These are phyloP conservation scores for Mucor irregularis DNA, from an alignment of 371 early-diverging fungal genomes.

Conservation along the genomic window DNA sequence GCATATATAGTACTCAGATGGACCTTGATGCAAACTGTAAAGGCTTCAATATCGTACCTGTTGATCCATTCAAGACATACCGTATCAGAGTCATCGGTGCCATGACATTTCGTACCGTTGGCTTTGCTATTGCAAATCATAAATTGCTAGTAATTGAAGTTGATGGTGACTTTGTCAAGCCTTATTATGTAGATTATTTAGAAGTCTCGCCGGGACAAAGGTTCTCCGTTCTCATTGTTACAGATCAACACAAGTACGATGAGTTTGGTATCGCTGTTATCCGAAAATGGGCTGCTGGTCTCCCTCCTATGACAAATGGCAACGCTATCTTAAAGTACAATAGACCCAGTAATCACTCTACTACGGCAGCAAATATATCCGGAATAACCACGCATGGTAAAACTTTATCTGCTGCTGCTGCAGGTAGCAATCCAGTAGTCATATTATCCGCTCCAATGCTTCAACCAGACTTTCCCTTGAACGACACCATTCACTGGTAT, in stretches of 20 bases:
- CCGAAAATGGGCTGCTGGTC: neutral
- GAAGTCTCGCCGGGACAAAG: slow-evolving; percentile 46
- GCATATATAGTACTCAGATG: slow-evolving; percentile 12
- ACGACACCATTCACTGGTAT: slow-evolving; percentile 31
- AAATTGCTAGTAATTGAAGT: slow-evolving; percentile 40
- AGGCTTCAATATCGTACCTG: slow-evolving; percentile 28
- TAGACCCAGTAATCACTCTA: no score
- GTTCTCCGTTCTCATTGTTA: slow-evolving; percentile 32
- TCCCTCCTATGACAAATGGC: slow-evolving; percentile 9
- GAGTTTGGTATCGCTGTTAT: slow-evolving; percentile 12
- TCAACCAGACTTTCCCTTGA: slow-evolving; percentile 33
- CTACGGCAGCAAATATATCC: no score
- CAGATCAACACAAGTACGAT: slow-evolving; percentile 21
- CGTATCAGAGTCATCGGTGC: slow-evolving; percentile 39
- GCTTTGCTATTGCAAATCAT: slow-evolving; percentile 30
- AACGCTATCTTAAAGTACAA: slow-evolving; percentile 15
- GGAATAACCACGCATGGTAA: slow-evolving; percentile 4
- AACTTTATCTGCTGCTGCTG: slow-evolving; percentile 25
- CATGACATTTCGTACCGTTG: slow-evolving; percentile 33
- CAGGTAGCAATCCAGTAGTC: no score
- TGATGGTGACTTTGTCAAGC: slow-evolving; percentile 35
- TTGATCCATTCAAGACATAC: slow-evolving; percentile 32
- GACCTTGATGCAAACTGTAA: slow-evolving; percentile 19
- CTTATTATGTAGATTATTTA: slow-evolving; percentile 25
- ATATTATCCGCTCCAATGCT: slow-evolving; percentile 36